Evolutionary conservation across 2,329 filamentous ascomycete species (phyloP).

Genomic region (Fusarium nodosum): DNA sequence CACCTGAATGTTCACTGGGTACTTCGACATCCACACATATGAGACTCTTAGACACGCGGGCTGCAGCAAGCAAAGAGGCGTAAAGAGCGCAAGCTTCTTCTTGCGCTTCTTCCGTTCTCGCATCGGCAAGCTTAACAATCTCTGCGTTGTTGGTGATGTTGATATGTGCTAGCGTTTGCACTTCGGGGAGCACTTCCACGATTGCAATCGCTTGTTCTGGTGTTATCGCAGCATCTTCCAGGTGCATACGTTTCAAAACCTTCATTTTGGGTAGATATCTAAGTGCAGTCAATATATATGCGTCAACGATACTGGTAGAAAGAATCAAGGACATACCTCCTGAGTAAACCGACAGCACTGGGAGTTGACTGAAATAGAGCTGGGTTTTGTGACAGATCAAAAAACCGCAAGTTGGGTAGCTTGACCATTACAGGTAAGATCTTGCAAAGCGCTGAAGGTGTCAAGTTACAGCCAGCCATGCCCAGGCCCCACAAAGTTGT

Average conservation of each 20-base stretch:
- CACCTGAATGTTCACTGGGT: constrained; percentile 83
- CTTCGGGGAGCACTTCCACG: constrained; percentile 90
- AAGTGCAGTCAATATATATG: constrained; percentile 18
- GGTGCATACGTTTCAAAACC: constrained; percentile 84
- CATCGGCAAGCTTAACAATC: constrained; percentile 77
- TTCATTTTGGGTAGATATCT: constrained; percentile 84
- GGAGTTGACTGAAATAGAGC: constrained; percentile 80
- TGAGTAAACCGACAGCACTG: constrained; percentile 79
- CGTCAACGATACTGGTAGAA: not conserved
- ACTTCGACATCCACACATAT: constrained; percentile 94
- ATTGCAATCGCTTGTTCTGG: constrained; percentile 91
- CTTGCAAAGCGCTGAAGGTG: constrained; percentile 77
- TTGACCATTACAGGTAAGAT: constrained; percentile 80
- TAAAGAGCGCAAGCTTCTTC: constrained; percentile 96
- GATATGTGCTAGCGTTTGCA: constrained; percentile 83
- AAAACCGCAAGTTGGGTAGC: constrained; percentile 82
- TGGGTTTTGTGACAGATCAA: constrained; percentile 92
- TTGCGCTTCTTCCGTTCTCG: constrained; percentile 82
- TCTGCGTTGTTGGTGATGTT: constrained; percentile 86
- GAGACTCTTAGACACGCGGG: constrained; percentile 84
- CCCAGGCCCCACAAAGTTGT: constrained; percentile 83
- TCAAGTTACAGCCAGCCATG: constrained; percentile 86
- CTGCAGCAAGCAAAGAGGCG: constrained; percentile 89
- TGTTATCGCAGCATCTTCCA: constrained; percentile 85
- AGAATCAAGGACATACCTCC: constrained; percentile 70